Evolutionary conservation across 495 filamentous ascomycete genomes (phyloP).

Genomic region (Penicillium maclennaniae): DNA sequence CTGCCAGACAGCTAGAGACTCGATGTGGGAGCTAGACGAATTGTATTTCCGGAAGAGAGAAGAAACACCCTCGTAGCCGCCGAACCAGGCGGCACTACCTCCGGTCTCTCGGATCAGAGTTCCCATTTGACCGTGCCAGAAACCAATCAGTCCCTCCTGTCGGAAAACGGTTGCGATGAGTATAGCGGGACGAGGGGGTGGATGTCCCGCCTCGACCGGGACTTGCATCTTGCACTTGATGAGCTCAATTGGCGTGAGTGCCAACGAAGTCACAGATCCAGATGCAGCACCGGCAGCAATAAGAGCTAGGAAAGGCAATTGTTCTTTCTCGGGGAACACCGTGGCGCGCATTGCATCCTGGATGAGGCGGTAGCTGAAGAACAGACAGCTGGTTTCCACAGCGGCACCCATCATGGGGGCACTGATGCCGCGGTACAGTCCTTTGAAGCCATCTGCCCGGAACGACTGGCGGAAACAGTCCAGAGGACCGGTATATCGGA

Average conservation of each 20-base stretch:
- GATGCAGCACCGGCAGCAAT: constrained; percentile 74
- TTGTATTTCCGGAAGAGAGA: constrained; percentile 56
- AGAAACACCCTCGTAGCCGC: constrained; percentile 77
- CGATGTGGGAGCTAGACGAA: constrained; percentile 7
- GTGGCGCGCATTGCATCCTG: constrained; percentile 64
- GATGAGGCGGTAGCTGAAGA: constrained; percentile 76
- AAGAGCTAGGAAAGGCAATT: constrained; percentile 68
- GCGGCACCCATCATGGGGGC: constrained; percentile 90
- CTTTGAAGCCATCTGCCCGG: constrained; percentile 61
- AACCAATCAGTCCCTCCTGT: constrained; percentile 75
- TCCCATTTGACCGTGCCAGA: constrained; percentile 93
- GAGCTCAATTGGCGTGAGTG: constrained; percentile 92
- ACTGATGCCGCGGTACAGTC: constrained; percentile 89
- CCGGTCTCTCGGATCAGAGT: constrained; percentile 93
- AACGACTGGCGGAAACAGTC: constrained; percentile 92
- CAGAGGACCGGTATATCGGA: constrained; percentile 79
- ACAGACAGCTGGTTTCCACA: constrained; percentile 87
- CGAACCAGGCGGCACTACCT: constrained; percentile 93
- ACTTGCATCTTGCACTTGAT: constrained; percentile 99
- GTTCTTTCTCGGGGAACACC: constrained; percentile 46
- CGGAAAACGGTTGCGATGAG: constrained; percentile 75
- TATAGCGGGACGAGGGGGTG: constrained; percentile 47
- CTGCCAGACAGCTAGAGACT: constrained; percentile 56
- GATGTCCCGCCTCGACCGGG: constrained; percentile 37
- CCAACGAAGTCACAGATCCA: constrained; percentile 84